Base-by-base conservation (phyloP, 148 eudicot species). In the Spergularia marina region DNA sequence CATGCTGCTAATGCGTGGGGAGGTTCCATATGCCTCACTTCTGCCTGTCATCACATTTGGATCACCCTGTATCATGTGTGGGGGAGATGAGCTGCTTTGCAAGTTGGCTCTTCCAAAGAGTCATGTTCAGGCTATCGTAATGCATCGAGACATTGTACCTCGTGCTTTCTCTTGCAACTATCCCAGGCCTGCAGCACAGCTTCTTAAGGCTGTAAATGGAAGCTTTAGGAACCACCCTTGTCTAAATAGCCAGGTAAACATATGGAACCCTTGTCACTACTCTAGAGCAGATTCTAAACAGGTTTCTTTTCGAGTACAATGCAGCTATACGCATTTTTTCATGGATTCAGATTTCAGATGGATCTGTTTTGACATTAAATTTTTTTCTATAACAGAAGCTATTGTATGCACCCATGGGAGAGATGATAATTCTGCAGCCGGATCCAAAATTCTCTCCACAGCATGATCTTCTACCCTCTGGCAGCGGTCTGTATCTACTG, bases 131-230 rank as follows among this genome's bases (percentile, higher is more conserved):
- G 82, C 93, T 71, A 83, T 96, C 51, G 84, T 91, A 21, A 96
- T 96, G 98, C 99, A 96, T 58, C 83, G 97, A 54, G 99, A 95
- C 79, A 92, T 96, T 71, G 99, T 96, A 12, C 99, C 99, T 16
- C 90, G 99, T 12, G 98, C 93, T 23, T 96, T 96, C 86, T 91
- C 99, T 39, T 96, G 99, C 78, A 81, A 88, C 81, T 96, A 96
- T 71, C 99, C 99, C 12, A 83, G 76, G 69, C 98, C 92, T 59
- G 92, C 93, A 34, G 99, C 97, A 5, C 85, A 92, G 73, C 88
- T 95, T 77, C 90, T 95, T 57, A 92, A 95, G 85, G 97, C 97
- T 15, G 81, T 92, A 10, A 95, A 89, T 83, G 86, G 94, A 65
- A 92, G 87, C 79, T 95, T 95, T 82, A 84, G 96, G 68, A 89